A percentile compares a stretch with the other conserved stretches of the same genome.
Conservation (phyloP, 2,329 filamentous ascomycete species). For the Penicillium fuscoglaucum region DNA sequence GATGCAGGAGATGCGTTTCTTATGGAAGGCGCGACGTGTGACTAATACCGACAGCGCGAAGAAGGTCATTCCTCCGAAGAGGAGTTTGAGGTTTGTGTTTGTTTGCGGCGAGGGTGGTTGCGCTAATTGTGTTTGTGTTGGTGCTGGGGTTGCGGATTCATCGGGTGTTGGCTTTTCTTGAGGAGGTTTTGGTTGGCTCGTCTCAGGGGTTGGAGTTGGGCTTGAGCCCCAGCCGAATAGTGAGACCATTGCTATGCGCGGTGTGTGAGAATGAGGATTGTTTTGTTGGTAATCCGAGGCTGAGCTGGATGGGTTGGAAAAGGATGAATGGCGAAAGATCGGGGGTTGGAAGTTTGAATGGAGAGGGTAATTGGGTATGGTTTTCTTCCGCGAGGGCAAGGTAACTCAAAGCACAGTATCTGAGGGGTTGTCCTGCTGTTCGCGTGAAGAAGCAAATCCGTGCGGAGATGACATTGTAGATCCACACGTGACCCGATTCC, state of each 20-base stretch:
- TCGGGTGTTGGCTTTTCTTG: slow-evolving; percentile 11
- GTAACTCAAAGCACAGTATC: background rate
- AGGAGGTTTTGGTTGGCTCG: background rate
- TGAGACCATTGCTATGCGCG: slow-evolving; percentile 25
- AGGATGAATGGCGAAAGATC: background rate
- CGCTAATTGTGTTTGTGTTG: slow-evolving; percentile 13
- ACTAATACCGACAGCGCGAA: slow-evolving; percentile 70
- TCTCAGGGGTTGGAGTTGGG: slow-evolving; percentile 15
- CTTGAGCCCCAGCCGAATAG: slow-evolving; percentile 28
- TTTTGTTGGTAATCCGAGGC: background rate
- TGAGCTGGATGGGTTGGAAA: background rate
- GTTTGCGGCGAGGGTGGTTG: slow-evolving; percentile 17
- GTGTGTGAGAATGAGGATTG: background rate
- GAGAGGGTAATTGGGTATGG: background rate
- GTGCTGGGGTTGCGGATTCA: slow-evolving; percentile 6
- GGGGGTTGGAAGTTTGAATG: background rate
- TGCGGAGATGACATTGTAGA: slow-evolving; percentile 1
- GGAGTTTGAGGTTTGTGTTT: slow-evolving; percentile 51
- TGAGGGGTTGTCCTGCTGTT: background rate
- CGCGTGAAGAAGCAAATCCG: slow-evolving; percentile 6
- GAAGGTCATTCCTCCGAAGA: slow-evolving; percentile 74
- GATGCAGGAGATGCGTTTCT: slow-evolving; percentile 60
- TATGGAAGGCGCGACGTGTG: slow-evolving; percentile 67
- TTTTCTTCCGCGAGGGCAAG: background rate
- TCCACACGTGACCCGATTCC: slow-evolving; percentile 1